phyloP scores from a whole-genome alignment of 2,329 filamentous ascomycete genomes.

The Fusarium torreyae region DNA sequence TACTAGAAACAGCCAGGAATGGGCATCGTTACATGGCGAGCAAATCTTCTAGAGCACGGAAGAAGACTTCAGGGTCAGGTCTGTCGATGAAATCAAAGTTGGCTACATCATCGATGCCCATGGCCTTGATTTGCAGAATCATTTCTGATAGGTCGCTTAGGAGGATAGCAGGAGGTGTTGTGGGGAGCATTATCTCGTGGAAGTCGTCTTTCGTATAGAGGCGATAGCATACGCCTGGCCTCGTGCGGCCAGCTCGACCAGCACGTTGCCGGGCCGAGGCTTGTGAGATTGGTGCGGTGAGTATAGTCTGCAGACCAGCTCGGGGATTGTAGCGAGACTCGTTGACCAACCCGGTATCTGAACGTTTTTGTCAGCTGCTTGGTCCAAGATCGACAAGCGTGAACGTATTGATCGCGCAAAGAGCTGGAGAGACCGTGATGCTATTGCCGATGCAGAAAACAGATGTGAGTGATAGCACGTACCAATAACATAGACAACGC shows the following conservation, averaged over 20 bases:
- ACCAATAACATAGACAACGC: conserved; percentile 78
- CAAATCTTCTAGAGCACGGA: conserved; percentile 87
- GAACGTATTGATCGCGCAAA: too few relatives aligned
- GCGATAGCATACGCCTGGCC: conserved; percentile 94
- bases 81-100: conserved; percentile 99
- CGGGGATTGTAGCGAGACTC: conserved; percentile 84
- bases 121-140: conserved; percentile 97
- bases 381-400: too few relatives aligned
- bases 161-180: conserved; percentile 95
- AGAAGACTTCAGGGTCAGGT: conserved; percentile 92
- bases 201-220: conserved; percentile 92
- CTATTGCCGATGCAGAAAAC: too few relatives aligned
- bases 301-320: conserved; percentile 94
- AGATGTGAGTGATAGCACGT: conserved; percentile 67
- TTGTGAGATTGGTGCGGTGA: conserved; percentile 95
- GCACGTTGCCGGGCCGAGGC: conserved; percentile 95
- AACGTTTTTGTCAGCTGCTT: not conserved
- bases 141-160: conserved; percentile 91
- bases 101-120: conserved; percentile 97
- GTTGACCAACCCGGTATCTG: not conserved
- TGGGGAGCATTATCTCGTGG: conserved; percentile 95
- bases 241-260: conserved; percentile 91
- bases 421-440: too few relatives aligned
- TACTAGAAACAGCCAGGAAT: too few relatives aligned
- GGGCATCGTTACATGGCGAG: not conserved